Base-by-base conservation (phyloP, 2,329 filamentous ascomycete species). In the Epichloe festucae region DNA sequence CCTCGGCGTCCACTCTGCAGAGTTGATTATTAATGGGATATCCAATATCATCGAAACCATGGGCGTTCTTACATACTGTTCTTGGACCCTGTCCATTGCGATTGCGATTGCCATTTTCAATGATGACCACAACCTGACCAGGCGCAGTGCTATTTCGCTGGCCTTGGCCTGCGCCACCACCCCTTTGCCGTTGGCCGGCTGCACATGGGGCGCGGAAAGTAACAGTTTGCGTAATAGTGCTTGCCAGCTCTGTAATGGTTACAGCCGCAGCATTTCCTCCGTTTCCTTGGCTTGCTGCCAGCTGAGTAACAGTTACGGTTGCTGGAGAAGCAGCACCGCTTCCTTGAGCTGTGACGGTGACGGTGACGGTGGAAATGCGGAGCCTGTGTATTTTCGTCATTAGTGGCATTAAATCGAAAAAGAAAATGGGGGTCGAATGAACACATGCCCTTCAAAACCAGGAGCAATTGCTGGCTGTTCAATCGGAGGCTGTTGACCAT, bases 221-320 rank as follows among this genome's bases (percentile, higher is more conserved):
- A 31, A 31, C 31, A 31, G 31, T 31, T 31, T 31, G 31, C 11
- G 31, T 31, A 10, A 31, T 10, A 10, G 31, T 31, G 15, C 39
- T 53, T 11, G 50, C 46, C 19, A 46, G 40, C 36, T 47, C 44
- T 5, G 51, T 53, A 27, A 48, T 49, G 5, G 62, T 62, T 10
- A 61, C 54, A 10, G 50, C 54, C 36, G 55, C 38, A 40, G 10
- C 19, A 52, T 23, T 31, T 19, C 31, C 44, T 4, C 36, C 27
- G 46, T 47, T 36, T 42, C 23, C 31, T 14, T 51, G 36, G 36
- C 11, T 42, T 38, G 47, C 39, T 31, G 31, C 31, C 19, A 40
- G 5, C n/a, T 49, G 47, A 11, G 47, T 49, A 21, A 49, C 47
- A 11, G 47, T 49, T 4, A 49, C 38, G 11, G 47, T 49, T n/a